Base-by-base conservation (phyloP, 2,329 filamentous ascomycete species). In the Calcarisporium arbuscula region DNA sequence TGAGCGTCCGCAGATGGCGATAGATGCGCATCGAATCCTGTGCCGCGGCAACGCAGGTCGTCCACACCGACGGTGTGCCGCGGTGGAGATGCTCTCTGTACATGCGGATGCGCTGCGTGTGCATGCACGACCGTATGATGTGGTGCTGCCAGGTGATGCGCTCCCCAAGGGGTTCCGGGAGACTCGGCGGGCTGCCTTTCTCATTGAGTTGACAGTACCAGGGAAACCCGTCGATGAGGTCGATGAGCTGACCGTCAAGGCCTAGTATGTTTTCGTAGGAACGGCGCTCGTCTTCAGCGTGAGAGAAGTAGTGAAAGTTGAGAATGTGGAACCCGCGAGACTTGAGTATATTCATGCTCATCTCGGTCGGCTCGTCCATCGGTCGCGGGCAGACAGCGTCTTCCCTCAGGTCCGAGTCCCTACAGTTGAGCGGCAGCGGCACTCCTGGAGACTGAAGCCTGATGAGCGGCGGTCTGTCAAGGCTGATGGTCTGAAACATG, bases 101-200 rank as follows among this genome's bases (percentile, higher is more conserved):
- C 42, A 46, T 43, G n/a, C 42, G 44, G n/a, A 46, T 41, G 16
- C 44, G 40, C 33, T 46, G 44, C 1, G 40, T 44, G 31, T 40
- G 38, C 19, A 46, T 42, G 29, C 42, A 45, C 1, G 41, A 43
- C 17, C 38, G 40, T 5, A 46, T 36, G 9, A 46, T 39, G 19
- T 46, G 41, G 19, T 46, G 36, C n/a, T 39, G 36, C 41, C 43
- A 46, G 3, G 26, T 33, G 14, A 44, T 12, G 16, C 39, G 23
- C 16, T 42, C 36, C 7, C 33, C 25, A 3, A 42, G 15, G 4
- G 39, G 39, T 6, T 42, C 28, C 3, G 39, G 30, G 6, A 42
- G 4, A 1, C 30, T 22, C 15, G 35, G 39, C 10, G 37, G 42
- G 8, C 27, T n/a, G 22, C 39, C 35, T 7, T 42, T 21, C 7